These are phyloP conservation scores for Verticillium tricorpus DNA, from an alignment of 2,329 filamentous ascomycete genomes.

Conservation along the genomic window DNA sequence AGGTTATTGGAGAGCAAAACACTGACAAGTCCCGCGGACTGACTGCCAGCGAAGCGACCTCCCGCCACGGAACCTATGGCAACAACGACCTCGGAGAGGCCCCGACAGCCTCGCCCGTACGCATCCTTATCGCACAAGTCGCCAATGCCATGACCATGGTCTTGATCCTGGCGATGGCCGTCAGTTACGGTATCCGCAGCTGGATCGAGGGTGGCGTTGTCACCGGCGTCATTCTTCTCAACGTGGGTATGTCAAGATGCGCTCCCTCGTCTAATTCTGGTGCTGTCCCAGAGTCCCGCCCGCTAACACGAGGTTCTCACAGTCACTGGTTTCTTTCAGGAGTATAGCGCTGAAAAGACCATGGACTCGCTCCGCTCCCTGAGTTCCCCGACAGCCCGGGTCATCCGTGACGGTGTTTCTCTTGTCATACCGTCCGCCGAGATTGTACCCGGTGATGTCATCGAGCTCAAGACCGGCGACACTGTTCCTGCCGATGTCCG, in stretches of 20 bases:
- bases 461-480: constrained; percentile 47
- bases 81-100: constrained; percentile 49
- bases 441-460: constrained; percentile 52
- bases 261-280: not conserved
- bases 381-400: constrained; percentile 42
- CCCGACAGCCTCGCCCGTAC: constrained; percentile 46
- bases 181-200: constrained; percentile 45
- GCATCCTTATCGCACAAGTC: constrained; percentile 53
- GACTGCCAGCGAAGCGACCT: constrained; percentile 41
- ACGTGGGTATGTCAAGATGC: constrained; percentile 25
- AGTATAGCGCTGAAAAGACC: constrained; percentile 48
- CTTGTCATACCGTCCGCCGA: constrained; percentile 46
- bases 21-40: constrained; percentile 48
- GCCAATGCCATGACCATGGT: constrained; percentile 57
- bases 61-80: constrained; percentile 48
- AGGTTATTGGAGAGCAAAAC: constrained; percentile 47
- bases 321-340: constrained; percentile 49
- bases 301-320: not conserved
- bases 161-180: constrained; percentile 44
- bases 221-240: constrained; percentile 44
- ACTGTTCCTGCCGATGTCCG: constrained; percentile 36
- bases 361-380: constrained; percentile 46
- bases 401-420: constrained; percentile 43
- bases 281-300: not conserved
- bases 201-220: constrained; percentile 53